Conservation (phyloP, 306 rosid genomes). For the Senna tora region DNA sequence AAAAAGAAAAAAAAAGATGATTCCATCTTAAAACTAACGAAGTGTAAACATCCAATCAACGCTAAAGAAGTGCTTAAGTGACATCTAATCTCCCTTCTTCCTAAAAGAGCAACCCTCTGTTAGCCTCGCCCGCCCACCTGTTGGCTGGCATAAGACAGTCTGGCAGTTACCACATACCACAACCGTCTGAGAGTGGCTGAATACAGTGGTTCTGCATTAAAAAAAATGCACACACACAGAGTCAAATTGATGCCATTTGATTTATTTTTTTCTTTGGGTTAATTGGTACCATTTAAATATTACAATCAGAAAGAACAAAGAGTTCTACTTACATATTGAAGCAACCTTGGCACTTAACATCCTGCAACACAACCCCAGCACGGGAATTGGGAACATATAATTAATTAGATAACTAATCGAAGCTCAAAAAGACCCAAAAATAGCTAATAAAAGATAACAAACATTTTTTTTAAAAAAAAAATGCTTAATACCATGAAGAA, state of each 20-base stretch:
- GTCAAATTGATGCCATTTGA: background rate
- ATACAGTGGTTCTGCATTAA: slow-evolving; percentile 38
- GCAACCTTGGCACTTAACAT: slow-evolving; percentile 43
- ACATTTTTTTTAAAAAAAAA: no score
- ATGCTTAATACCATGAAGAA: slow-evolving; percentile 35
- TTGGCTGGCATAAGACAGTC: slow-evolving; percentile 40
- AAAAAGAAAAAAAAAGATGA: background rate
- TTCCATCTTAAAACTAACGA: background rate
- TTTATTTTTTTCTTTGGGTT: no score
- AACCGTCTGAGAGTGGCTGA: slow-evolving; percentile 41
- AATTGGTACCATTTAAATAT: background rate
- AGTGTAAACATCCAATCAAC: background rate
- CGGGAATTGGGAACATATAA: background rate
- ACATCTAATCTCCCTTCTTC: slow-evolving; percentile 36
- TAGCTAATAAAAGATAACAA: background rate
- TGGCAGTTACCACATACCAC: slow-evolving; percentile 44
- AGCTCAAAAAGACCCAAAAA: background rate
- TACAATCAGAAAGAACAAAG: background rate
- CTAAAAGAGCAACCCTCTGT: slow-evolving; percentile 42
- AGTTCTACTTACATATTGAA: slow-evolving; percentile 37
- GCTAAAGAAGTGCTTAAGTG: background rate
- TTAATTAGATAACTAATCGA: background rate
- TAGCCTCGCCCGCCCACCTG: slow-evolving; percentile 39
- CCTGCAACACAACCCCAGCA: slow-evolving; percentile 11
- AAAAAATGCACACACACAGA: background rate